These are phyloP conservation scores for Rubroshorea leprosula DNA, from an alignment of 345 rosid genomes.

Conservation along the genomic window DNA sequence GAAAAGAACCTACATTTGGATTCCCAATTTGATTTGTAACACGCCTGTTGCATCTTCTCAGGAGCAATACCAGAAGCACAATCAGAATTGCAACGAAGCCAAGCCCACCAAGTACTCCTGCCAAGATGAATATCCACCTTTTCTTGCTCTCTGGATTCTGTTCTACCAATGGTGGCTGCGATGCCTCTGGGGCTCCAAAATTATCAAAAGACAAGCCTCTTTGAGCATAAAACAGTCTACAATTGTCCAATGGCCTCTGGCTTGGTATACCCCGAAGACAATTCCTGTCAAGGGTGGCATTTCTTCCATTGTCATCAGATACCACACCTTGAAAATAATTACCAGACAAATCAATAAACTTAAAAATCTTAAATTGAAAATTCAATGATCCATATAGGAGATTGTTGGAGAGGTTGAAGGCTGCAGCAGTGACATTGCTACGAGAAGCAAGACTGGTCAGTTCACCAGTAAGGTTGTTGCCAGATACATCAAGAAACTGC, in stretches of 20 bases:
- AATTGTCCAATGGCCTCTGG: conserved; percentile 46
- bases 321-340: conserved; percentile 77
- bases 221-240: conserved; percentile 39
- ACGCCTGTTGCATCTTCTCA: conserved; percentile 27
- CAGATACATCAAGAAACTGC: conserved; percentile 48
- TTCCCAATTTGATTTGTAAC: conserved; percentile 35
- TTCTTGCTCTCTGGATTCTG: conserved; percentile 26
- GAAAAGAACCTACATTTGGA: conserved; percentile 52
- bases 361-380: conserved; percentile 35
- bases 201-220: conserved; percentile 43
- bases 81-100: conserved; percentile 39
- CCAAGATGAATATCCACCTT: conserved; percentile 37
- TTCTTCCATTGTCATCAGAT: conserved; percentile 24
- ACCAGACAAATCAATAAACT: conserved; percentile 50
- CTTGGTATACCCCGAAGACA: conserved; percentile 41
- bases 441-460: conserved; percentile 29
- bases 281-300: conserved; percentile 43
- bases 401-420: conserved; percentile 66
- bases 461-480: conserved; percentile 50
- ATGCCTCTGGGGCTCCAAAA: conserved; percentile 34
- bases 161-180: conserved; percentile 15
- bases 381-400: conserved; percentile 57
- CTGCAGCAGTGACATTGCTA: conserved; percentile 23
- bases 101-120: conserved; percentile 46
- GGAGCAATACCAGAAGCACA: conserved; percentile 28